A percentile compares a stretch with the other conserved stretches of the same genome.
These are phyloP conservation scores for Letharia columbiana DNA, from an alignment of 495 filamentous ascomycete genomes.

Conservation along the genomic window DNA sequence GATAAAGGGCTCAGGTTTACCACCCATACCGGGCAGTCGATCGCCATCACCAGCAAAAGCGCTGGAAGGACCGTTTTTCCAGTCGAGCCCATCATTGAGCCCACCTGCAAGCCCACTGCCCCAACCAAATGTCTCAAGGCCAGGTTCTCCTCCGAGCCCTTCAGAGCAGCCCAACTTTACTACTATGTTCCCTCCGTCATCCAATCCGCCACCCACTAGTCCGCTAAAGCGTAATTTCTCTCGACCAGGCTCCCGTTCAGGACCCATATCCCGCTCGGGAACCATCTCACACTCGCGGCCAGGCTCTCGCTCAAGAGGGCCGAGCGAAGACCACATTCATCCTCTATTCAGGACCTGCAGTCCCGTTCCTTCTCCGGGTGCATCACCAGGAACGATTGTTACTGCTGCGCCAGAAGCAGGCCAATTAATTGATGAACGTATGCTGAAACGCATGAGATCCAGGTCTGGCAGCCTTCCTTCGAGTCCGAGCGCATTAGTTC, in stretches of 20 bases:
- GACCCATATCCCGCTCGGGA: conserved; percentile 4
- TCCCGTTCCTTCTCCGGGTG: conserved; percentile 58
- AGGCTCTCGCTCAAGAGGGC: conserved; percentile 11
- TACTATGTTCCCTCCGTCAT: conserved; percentile 16
- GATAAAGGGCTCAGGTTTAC: conserved; percentile 19
- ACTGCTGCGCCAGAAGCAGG: conserved; percentile 63
- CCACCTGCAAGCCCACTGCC: conserved; percentile 25
- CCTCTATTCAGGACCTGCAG: conserved; percentile 74
- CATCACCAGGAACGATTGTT: conserved; percentile 60
- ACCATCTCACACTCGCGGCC: background rate
- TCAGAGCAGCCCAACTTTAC: conserved; percentile 15
- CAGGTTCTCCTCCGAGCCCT: conserved; percentile 17
- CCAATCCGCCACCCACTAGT: conserved; percentile 6
- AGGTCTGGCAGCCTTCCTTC: conserved; percentile 55
- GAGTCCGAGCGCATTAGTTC: conserved; percentile 43
- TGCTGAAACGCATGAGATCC: conserved; percentile 58
- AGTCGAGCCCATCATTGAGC: conserved; percentile 22
- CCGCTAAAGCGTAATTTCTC: conserved; percentile 19
- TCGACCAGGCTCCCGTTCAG: conserved; percentile 15
- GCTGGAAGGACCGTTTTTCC: conserved; percentile 26
- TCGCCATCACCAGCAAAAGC: conserved; percentile 28
- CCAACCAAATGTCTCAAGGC: conserved; percentile 22
- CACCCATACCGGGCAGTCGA: conserved; percentile 26
- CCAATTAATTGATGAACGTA: conserved; percentile 52
- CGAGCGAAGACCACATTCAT: conserved; percentile 69